A percentile compares a stretch with the other conserved stretches of the same genome.
Evolutionary conservation across 2,329 filamentous ascomycete species (phyloP).

Genomic region (Pyrenochaeta sp.): DNA sequence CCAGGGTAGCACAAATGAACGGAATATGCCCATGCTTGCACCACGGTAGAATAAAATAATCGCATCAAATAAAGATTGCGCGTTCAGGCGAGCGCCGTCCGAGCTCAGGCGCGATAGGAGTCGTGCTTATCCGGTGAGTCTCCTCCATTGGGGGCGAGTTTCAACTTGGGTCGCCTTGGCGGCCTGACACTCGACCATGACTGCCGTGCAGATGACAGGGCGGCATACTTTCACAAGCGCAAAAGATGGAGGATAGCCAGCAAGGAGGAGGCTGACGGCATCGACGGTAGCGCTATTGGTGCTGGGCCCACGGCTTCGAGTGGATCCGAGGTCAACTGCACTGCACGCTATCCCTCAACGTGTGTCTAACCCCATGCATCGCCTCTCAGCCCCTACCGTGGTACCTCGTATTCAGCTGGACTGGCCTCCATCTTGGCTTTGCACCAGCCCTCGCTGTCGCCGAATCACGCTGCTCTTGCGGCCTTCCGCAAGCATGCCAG

Average conservation of each 20-base stretch:
- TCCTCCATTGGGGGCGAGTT: constrained; percentile 1
- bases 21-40: constrained; percentile 5
- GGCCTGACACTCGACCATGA: neutral
- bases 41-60: constrained; percentile 12
- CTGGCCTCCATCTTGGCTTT: neutral
- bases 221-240: neutral
- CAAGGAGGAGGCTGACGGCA: constrained; percentile 16
- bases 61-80: too few species aligned
- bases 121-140: neutral
- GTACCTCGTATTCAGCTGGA: constrained; percentile 20
- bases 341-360: neutral
- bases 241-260: constrained; percentile 1
- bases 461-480: constrained; percentile 12
- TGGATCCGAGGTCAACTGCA: constrained; percentile 5
- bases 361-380: constrained; percentile 9
- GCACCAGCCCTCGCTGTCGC: neutral
- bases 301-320: constrained; percentile 13
- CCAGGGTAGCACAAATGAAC: neutral
- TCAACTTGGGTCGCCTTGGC: neutral
- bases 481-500: neutral
- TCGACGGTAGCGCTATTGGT: constrained; percentile 9
- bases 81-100: constrained; percentile 4
- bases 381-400: constrained; percentile 13
- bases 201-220: neutral
- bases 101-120: neutral